A percentile compares a stretch with the other conserved stretches of the same genome.
Evolutionary conservation across 179 eudicot species (phyloP).

Genomic region (Actinidia chinensis): DNA sequence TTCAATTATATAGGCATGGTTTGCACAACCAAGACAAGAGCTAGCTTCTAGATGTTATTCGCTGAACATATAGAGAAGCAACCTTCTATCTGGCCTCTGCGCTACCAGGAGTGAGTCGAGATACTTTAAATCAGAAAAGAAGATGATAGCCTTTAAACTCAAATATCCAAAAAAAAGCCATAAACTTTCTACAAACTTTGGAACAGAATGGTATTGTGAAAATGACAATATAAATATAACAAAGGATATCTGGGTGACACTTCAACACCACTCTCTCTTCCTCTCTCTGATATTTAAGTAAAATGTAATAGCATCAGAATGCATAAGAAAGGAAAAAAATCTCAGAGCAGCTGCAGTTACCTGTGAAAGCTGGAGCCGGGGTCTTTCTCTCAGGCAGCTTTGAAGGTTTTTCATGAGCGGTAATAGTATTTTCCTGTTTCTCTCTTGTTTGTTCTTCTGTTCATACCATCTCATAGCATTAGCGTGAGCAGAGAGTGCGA

Average conservation of each 20-base stretch:
- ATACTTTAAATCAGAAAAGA: too few relatives aligned
- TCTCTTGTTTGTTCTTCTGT: slow-evolving; percentile 92
- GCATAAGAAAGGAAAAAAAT: neutral
- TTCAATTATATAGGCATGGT: too few relatives aligned
- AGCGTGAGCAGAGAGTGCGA: slow-evolving; percentile 91
- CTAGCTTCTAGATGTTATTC: too few relatives aligned
- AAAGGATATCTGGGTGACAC: too few relatives aligned
- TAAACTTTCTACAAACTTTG: neutral
- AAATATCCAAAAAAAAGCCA: neutral
- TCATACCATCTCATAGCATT: slow-evolving; percentile 97
- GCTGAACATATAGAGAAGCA: too few relatives aligned
- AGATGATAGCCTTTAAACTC: too few relatives aligned
- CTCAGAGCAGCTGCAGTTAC: slow-evolving; percentile 35
- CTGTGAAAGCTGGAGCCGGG: slow-evolving; percentile 89
- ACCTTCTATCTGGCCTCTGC: too few relatives aligned
- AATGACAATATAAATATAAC: too few relatives aligned
- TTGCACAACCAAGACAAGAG: too few relatives aligned
- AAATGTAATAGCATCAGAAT: neutral
- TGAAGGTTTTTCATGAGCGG: slow-evolving; percentile 97
- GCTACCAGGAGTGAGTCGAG: too few relatives aligned
- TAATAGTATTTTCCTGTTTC: slow-evolving; percentile 90
- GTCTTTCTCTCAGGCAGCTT: slow-evolving; percentile 98
- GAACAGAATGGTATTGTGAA: too few relatives aligned
- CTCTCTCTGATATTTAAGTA: neutral
- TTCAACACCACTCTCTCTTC: neutral